These are phyloP conservation scores for Pseudogymnoascus sp. DNA, from an alignment of 2,329 filamentous ascomycete species.

Conservation along the genomic window DNA sequence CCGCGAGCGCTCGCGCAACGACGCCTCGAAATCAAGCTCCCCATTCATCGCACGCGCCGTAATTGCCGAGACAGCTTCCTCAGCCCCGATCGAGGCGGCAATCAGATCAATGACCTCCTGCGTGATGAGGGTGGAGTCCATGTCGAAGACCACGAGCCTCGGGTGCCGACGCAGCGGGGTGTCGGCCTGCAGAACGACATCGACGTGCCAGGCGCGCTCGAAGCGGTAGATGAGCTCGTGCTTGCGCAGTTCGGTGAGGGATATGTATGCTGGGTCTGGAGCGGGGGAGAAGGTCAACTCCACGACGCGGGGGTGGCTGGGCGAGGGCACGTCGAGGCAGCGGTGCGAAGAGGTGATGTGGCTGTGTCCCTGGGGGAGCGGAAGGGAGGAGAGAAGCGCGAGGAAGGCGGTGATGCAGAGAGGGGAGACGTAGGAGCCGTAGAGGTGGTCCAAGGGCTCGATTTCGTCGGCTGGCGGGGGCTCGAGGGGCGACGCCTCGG, in stretches of 20 bases:
- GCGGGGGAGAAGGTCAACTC: constrained; percentile 57
- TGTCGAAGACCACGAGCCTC: constrained; percentile 89
- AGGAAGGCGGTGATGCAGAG: constrained; percentile 59
- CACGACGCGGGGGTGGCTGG: constrained; percentile 53
- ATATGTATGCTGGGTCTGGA: constrained; percentile 53
- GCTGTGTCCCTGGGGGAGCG: constrained; percentile 40
- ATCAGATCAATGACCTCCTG: constrained; percentile 98
- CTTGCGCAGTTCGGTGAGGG: constrained; percentile 62
- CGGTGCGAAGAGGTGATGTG: constrained; percentile 54
- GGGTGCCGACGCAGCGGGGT: constrained; percentile 70
- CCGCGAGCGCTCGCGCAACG: constrained; percentile 70
- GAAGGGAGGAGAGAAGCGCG: constrained; percentile 57
- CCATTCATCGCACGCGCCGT: constrained; percentile 93
- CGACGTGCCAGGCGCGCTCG: constrained; percentile 82
- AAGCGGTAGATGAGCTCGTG: constrained; percentile 78
- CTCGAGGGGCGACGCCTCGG: constrained; percentile 53
- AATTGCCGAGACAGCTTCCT: constrained; percentile 75
- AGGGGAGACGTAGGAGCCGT: constrained; percentile 57
- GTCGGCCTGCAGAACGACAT: constrained; percentile 70
- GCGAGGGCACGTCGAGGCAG: constrained; percentile 48
- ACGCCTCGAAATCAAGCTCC: constrained; percentile 83
- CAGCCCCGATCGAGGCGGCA: constrained; percentile 74
- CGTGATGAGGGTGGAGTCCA: constrained; percentile 95
- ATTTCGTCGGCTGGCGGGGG: constrained; percentile 44
- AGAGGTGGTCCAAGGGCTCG: constrained; percentile 55